Evolutionary conservation across 2,329 filamentous ascomycete species (phyloP).

Genomic region (Meredithiella fracta): DNA sequence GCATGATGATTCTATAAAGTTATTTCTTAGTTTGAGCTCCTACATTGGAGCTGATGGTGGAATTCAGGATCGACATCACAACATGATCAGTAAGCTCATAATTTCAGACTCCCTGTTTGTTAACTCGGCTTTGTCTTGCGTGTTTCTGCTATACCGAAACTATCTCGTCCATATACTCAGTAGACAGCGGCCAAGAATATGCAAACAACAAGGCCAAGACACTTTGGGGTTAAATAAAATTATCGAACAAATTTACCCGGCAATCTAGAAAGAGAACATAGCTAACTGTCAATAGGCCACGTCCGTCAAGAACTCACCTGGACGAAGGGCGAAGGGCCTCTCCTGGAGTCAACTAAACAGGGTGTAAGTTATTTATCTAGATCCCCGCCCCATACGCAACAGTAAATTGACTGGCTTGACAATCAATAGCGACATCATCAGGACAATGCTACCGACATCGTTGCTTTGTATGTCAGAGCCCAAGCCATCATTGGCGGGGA

Average conservation of each 20-base stretch:
- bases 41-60: constrained; percentile 39
- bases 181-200: no score
- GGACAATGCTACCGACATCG: constrained; percentile 34
- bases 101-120: neutral
- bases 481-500: constrained; percentile 28
- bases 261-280: no score
- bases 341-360: constrained; percentile 31
- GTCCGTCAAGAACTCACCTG: no score
- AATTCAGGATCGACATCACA: constrained; percentile 31
- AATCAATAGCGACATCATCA: constrained; percentile 21
- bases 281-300: no score
- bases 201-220: no score
- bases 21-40: constrained; percentile 40
- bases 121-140: neutral
- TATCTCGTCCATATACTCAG: no score
- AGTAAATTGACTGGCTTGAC: neutral
- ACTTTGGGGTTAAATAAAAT: no score
- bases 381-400: no score
- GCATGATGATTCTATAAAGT: constrained; percentile 36
- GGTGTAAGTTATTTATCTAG: constrained; percentile 22
- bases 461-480: constrained; percentile 31
- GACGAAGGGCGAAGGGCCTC: constrained; percentile 21
- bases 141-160: no score
- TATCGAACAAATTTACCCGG: no score
- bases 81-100: constrained; percentile 26